Evolutionary conservation across 1,139 yeast species (phyloP), one percentile per base, ranked within the genome.

Genomic region (Casaregolazyma suthepensis): DNA sequence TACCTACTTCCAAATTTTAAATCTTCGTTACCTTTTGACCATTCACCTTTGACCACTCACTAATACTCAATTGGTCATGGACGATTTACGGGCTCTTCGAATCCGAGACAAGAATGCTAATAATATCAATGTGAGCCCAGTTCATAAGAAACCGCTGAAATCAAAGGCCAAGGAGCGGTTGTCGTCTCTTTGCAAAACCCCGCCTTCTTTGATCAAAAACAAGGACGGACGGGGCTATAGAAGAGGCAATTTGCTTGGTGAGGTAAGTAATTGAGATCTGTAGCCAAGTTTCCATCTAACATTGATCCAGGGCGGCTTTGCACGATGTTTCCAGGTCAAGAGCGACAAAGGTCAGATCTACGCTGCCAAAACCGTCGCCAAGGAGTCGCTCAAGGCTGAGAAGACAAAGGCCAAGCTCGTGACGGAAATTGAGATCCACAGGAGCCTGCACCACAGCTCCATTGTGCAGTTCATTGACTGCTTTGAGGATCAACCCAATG

Each of bases 301-400:
- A 5, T 17, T 38, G 15, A 19, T 26, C 31, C 38, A 47, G 66
- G 99, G 99, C 56, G 99, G 99, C 0, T 94, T 94, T 75, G 99
- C 99, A 18, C 83, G 99, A 67, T 94, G 99, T 69, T 94, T 94
- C 73, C 97, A 93, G 70, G 94, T 94, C 78, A 88, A 87, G 67
- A 96, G 89, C 69, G 85, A 91, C 58, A 59, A 67, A 20, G 98
- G 98, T 42, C 82, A 83, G 66, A 80, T 89, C 2, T 93, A 78
- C 71, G 99, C 99, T 29, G 99, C 99, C 38, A 94, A 94, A 67
- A 94, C 99, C 0, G 96, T 94, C 46, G 99, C 99, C 51, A 94
- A 93, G 71, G 91, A 91, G 1, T 89, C 97, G 17, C 85, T 94
- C 61, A 87, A 85, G 63, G 85, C 87, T 59, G 96, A 88, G 65